Evolutionary conservation across 2,329 filamentous ascomycete species (phyloP).

Genomic region (Ophiostoma himal-ulmi): DNA sequence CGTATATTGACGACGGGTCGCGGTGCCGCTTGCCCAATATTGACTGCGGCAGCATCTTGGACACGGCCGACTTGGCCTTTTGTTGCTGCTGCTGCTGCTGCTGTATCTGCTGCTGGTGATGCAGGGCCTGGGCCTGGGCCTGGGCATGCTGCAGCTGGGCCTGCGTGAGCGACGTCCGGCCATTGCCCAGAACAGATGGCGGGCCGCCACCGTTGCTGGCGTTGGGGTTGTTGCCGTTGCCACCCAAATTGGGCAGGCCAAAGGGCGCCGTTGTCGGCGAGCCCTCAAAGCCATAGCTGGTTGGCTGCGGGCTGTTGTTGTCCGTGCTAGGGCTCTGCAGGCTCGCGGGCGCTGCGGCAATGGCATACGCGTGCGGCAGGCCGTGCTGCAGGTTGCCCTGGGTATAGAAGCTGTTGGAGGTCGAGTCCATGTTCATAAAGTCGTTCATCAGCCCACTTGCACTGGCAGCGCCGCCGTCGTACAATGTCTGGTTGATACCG

Average conservation of each 20-base stretch:
- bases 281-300: slow-evolving; percentile 49
- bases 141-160: slow-evolving; percentile 4
- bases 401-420: slow-evolving; percentile 42
- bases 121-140: slow-evolving; percentile 1
- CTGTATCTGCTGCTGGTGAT: slow-evolving; percentile 21
- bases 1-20: slow-evolving; percentile 81
- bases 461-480: slow-evolving; percentile 36
- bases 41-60: slow-evolving; percentile 42
- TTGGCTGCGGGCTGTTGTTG: slow-evolving; percentile 55
- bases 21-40: slow-evolving; percentile 54
- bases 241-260: slow-evolving; percentile 17
- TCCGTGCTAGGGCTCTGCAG: slow-evolving; percentile 61
- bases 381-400: slow-evolving; percentile 57
- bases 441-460: slow-evolving; percentile 43
- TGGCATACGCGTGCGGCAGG: slow-evolving; percentile 59
- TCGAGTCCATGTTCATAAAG: slow-evolving; percentile 48
- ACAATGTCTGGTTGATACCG: slow-evolving; percentile 42
- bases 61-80: slow-evolving; percentile 42
- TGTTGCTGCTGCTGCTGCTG: slow-evolving; percentile 33
- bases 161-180: slow-evolving; percentile 22
- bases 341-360: slow-evolving; percentile 57
- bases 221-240: slow-evolving; percentile 18
- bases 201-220: slow-evolving; percentile 6
- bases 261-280: slow-evolving; percentile 44
- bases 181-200: slow-evolving; percentile 11